A percentile compares a stretch with the other conserved stretches of the same genome.
Evolutionary conservation across 2,329 filamentous ascomycete species (phyloP).

Genomic region (Venturia aucupariae): DNA sequence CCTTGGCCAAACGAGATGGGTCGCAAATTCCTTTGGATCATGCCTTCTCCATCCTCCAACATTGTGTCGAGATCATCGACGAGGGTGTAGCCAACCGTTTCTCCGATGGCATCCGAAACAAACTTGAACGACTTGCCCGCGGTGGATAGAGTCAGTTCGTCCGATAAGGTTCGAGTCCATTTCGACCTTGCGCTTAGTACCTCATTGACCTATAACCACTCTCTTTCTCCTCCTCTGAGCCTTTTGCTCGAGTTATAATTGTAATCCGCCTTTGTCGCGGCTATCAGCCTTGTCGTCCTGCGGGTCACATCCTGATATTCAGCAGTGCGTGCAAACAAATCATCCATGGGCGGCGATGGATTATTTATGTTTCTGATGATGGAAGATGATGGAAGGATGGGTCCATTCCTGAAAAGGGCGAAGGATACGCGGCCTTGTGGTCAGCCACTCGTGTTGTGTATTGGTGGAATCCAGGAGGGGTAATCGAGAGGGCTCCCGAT

Average conservation of each 20-base stretch:
- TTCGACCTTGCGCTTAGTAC: neutral
- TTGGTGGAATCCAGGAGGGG: constrained; percentile 2
- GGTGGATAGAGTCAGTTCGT: constrained; percentile 16
- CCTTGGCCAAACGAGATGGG: constrained; percentile 42
- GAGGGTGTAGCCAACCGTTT: constrained; percentile 44
- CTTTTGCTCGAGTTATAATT: neutral
- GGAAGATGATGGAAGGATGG: neutral
- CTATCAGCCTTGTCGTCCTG: constrained; percentile 5
- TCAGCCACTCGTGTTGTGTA: neutral
- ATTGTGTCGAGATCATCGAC: constrained; percentile 45
- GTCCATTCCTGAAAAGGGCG: neutral
- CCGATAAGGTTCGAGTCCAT: neutral
- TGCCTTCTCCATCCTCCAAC: constrained; percentile 39
- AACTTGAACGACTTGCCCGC: constrained; percentile 39
- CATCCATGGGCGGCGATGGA: constrained; percentile 3
- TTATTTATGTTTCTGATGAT: neutral
- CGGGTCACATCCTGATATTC: neutral
- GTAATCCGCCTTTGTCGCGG: neutral
- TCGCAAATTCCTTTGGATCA: constrained; percentile 38
- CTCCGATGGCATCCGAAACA: constrained; percentile 45
- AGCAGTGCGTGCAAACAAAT: neutral
- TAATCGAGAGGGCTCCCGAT: neutral
- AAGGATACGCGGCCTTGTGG: neutral
- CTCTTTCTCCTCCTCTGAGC: constrained; percentile 8
- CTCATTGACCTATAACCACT: neutral